Percentiles rank a stretch among this genome's conserved stretches.
These are phyloP conservation scores for Saccharum officinarum DNA, from an alignment of 176 grass and related monocot species.

Conservation along the genomic window DNA sequence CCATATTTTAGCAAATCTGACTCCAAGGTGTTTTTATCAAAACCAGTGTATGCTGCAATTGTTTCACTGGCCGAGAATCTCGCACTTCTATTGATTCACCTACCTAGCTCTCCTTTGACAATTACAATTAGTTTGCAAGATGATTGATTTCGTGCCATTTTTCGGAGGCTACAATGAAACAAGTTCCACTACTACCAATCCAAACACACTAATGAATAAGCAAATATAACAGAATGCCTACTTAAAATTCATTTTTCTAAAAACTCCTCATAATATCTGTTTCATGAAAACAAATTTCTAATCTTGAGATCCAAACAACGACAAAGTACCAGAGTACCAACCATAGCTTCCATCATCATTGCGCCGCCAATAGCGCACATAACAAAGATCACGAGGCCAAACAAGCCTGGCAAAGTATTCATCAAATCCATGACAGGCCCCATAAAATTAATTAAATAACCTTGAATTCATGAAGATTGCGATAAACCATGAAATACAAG, in stretches of 20 bases:
- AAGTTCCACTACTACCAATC: neutral
- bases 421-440: conserved; percentile 14
- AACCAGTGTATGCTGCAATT: neutral
- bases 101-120: neutral
- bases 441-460: conserved; percentile 18
- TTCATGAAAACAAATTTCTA: neutral
- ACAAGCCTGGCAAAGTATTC: conserved; percentile 61
- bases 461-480: neutral
- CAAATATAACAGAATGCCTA: neutral
- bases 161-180: neutral
- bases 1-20: neutral
- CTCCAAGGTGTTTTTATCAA: neutral
- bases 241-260: neutral
- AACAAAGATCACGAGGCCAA: conserved; percentile 96
- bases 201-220: neutral
- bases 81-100: neutral
- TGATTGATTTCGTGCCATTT: neutral
- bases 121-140: neutral
- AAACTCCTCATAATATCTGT: neutral
- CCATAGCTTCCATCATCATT: conserved; percentile 99
- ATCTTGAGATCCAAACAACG: neutral
- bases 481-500: conserved; percentile 23
- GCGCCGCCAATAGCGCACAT: conserved; percentile 98
- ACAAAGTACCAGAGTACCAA: conserved; percentile 51
- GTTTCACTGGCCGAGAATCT: neutral